These are phyloP conservation scores for Cercospora janseana DNA, from an alignment of 2,329 filamentous ascomycete genomes.

Conservation along the genomic window DNA sequence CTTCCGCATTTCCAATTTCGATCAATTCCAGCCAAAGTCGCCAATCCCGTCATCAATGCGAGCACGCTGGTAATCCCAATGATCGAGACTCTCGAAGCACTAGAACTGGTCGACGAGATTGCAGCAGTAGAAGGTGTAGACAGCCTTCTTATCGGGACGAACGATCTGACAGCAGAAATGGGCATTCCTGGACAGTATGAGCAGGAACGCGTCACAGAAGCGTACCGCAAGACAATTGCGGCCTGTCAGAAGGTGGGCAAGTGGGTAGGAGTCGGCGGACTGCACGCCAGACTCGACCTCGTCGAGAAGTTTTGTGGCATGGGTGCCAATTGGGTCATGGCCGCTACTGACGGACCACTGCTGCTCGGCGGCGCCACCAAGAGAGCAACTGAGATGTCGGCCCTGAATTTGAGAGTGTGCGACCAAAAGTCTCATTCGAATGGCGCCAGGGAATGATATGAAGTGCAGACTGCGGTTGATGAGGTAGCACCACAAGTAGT, in stretches of 20 bases:
- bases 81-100: conserved; percentile 44
- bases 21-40: conserved; percentile 36
- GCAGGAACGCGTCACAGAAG: conserved; percentile 34
- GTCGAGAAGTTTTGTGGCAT: conserved; percentile 43
- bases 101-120: conserved; percentile 44
- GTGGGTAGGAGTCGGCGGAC: conserved; percentile 44
- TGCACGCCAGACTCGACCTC: conserved; percentile 44
- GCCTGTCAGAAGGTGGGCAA: conserved; percentile 44
- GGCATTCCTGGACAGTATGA: conserved; percentile 46
- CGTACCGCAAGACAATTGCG: conserved; percentile 39
- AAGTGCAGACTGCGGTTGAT: not conserved
- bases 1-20: conserved; percentile 41
- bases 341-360: conserved; percentile 39
- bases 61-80: conserved; percentile 46
- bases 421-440: not conserved
- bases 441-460: not conserved
- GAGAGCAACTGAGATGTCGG: conserved; percentile 14
- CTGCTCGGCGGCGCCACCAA: conserved; percentile 42
- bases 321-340: conserved; percentile 43
- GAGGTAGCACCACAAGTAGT: not conserved
- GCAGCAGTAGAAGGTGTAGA: conserved; percentile 46
- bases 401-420: not conserved
- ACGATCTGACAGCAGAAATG: conserved; percentile 47
- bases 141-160: conserved; percentile 46
- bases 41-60: conserved; percentile 39